A percentile compares a stretch with the other conserved stretches of the same genome.
Evolutionary conservation across 805 yeast species (phyloP).

Genomic region (Metschnikowia koreensis): DNA sequence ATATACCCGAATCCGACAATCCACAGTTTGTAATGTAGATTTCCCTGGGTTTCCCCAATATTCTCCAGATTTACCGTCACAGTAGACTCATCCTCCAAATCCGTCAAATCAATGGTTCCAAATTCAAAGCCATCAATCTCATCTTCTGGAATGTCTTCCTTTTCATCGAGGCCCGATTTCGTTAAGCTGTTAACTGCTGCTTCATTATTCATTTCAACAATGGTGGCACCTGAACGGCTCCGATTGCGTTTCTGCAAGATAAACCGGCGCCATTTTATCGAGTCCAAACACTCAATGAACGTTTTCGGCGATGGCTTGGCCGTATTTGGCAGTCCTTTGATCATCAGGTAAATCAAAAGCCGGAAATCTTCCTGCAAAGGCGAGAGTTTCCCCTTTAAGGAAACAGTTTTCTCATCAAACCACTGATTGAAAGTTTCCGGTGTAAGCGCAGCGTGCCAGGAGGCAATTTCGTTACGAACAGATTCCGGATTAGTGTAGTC

Average conservation of each 20-base stretch:
- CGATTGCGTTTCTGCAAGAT: conserved; percentile 10
- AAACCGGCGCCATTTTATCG: conserved; percentile 21
- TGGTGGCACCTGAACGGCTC: conserved; percentile 20
- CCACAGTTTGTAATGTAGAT: not conserved
- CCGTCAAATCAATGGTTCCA: conserved; percentile 1
- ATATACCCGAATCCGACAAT: conserved; percentile 1
- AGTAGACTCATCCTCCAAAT: not conserved
- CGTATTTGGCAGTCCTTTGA: conserved; percentile 24
- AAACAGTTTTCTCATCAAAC: conserved; percentile 18
- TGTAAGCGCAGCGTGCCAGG: conserved; percentile 30
- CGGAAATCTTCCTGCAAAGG: conserved; percentile 17
- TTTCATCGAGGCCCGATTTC: not conserved
- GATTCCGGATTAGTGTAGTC: conserved; percentile 28
- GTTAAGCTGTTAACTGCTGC: not conserved
- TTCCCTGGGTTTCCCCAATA: not conserved
- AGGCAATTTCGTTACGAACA: conserved; percentile 25
- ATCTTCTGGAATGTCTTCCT: not conserved
- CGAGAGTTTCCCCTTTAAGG: conserved; percentile 3
- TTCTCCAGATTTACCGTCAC: no score
- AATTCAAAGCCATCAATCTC: not conserved
- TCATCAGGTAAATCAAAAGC: conserved; percentile 28
- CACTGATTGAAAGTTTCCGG: conserved; percentile 23
- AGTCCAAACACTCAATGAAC: conserved; percentile 21
- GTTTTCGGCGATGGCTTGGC: conserved; percentile 14
- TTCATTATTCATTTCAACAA: conserved; percentile 7